A percentile compares a stretch with the other conserved stretches of the same genome.
phyloP scores from a whole-genome alignment of 345 rosid species.

The Aquilaria sinensis region DNA sequence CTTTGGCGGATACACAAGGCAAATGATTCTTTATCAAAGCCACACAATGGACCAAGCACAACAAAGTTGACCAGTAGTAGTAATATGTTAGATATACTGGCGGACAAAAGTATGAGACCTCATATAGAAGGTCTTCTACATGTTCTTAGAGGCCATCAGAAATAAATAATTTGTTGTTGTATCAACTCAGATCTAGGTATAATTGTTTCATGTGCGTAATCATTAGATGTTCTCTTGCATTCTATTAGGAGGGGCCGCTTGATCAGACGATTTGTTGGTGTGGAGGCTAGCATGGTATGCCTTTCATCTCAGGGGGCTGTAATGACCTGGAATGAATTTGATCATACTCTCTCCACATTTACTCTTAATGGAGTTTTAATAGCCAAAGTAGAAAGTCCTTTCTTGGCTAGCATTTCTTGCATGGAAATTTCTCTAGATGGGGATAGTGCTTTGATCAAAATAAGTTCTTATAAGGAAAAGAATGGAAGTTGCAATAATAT shows the following conservation, averaged over 20 bases:
- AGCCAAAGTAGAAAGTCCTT: slow-evolving; percentile 60
- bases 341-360: slow-evolving; percentile 57
- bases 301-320: slow-evolving; percentile 79
- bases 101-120: slow-evolving; percentile 53
- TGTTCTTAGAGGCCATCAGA: slow-evolving; percentile 80
- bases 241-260: slow-evolving; percentile 79
- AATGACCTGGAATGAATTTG: slow-evolving; percentile 66
- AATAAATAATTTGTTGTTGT: slow-evolving; percentile 69
- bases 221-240: slow-evolving; percentile 76
- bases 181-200: slow-evolving; percentile 88
- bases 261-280: slow-evolving; percentile 73
- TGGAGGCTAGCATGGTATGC: slow-evolving; percentile 70
- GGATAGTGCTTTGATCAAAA: slow-evolving; percentile 58
- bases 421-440: slow-evolving; percentile 85
- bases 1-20: slow-evolving; percentile 86
- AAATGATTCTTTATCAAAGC: slow-evolving; percentile 41
- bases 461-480: slow-evolving; percentile 40
- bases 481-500: slow-evolving; percentile 19
- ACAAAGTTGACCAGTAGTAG: slow-evolving; percentile 34
- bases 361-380: slow-evolving; percentile 72
- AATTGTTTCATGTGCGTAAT: slow-evolving; percentile 67
- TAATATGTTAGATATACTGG: slow-evolving; percentile 30
- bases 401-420: slow-evolving; percentile 61
- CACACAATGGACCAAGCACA: slow-evolving; percentile 36
- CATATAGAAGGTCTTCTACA: slow-evolving; percentile 89